Evolutionary conservation across 306 rosid species (phyloP), one percentile per base, ranked within the genome.

Genomic region (Astragalus glycyphyllos): DNA sequence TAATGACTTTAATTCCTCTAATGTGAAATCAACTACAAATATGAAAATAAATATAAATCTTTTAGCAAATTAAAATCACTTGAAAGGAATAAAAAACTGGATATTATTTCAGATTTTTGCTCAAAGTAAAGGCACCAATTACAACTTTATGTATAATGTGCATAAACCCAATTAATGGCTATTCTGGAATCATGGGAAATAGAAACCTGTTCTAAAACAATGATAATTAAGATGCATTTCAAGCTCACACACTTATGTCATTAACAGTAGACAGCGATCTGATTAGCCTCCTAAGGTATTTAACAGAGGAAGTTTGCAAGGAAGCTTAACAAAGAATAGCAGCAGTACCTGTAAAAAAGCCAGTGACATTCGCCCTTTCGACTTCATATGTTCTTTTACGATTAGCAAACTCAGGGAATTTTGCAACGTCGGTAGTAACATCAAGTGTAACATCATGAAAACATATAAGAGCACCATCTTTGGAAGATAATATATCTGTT

Each of bases 371-470:
- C 67, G 0, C 14, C 56, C 97, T 92, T 71, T 94, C 82, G 70
- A 89, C 96, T 44, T 91, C 95, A 71, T 89, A 94, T 40, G 92
- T 94, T 70, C 88, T 86, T 83, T 83, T 91, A 17, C 95, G 97
- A 66, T 84, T 16, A 32, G 90, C 87, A 77, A 91, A 94, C 79
- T 91, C 83, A 69, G 68, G 68, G 71, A 86, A 78, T 3, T 81
- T 64, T 13, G 81, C 84, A 71, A 94, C 15, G 72, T 94, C 90
- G 34, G 99, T 94, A 53, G 84, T 91, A 0, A 11, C 29, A 79
- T 94, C 97, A 60, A 91, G 99, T 64, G 55, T 86, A 51, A 82
- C 84, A 81, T 91, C 95, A 69, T 94, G 99, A 81, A 89, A 89
- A 82, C 95, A 84, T 63, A 94, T 82, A 60, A 89, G 96, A 71